Base-by-base conservation (phyloP, 2,329 filamentous ascomycete species). In the Stagonosporopsis cucurbitacearum region DNA sequence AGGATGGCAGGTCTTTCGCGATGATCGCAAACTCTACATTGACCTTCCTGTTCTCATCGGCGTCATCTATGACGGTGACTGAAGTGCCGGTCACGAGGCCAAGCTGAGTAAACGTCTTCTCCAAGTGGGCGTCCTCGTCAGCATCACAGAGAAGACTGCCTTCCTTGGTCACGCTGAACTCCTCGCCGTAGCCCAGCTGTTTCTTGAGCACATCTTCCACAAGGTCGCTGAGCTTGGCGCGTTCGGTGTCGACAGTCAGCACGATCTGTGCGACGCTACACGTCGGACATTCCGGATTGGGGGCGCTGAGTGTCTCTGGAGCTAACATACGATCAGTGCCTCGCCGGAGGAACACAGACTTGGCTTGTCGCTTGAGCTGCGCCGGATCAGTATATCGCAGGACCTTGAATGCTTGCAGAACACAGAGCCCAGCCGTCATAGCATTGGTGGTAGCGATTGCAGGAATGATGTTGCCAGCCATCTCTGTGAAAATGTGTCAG, bases 401-500 rank as follows among this genome's bases (percentile, higher is more conserved):
- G 22, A 98, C 88, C 75, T 97, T 98, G 81, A 96, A 95, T 0
- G 93, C 88, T 74, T 98, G 89, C 23, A 99, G 79, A 6, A 98
- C 92, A 70, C 93, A 98, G 9, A 99, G 83, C 12, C 92, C 90
- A 15, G 95, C 95, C 1, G 95, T 94, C 74, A 98, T 96, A 15
- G 95, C 95, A 74, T 99, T 99, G 0, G 95, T 98, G 0, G 95
- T 99, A 5, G 95, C 95, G 71, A 99, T 99, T 2, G 95, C 95
- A 1, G 95, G 95, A 58, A 99, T 99, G 68, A 99, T 99, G 73
- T 99, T 99, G 50, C 95, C 95, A 4, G 95, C 95, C 94, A 98
- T 99, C 77, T 99, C 90, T 83, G 58, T 45, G 20, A 3, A 5
- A 4, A n/a, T 4, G 20, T 25, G 54, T 67, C 36, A 62, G 55